A percentile compares a stretch with the other conserved stretches of the same genome.
Conservation (phyloP, 2,329 filamentous ascomycete genomes). For the Fusarium sacchari region DNA sequence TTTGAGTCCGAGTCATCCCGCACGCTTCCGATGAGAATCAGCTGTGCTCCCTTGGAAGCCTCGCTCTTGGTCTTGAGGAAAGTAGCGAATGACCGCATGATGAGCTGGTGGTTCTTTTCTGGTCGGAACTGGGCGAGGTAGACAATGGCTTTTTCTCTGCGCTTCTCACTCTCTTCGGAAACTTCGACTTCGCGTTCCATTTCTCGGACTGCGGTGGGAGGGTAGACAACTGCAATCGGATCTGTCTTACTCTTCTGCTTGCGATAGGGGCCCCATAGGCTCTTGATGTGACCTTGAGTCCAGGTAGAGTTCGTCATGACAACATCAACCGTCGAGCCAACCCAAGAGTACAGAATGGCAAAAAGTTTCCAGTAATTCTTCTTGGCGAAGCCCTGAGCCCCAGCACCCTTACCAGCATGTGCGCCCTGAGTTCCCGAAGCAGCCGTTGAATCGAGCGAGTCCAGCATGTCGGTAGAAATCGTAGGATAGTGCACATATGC, state of each 20-base stretch:
- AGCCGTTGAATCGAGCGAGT: conserved; percentile 75
- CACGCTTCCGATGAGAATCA: conserved; percentile 93
- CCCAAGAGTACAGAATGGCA: conserved; percentile 81
- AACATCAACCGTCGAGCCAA: conserved; percentile 85
- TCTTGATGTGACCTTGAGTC: conserved; percentile 86
- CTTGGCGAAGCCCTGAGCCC: conserved; percentile 76
- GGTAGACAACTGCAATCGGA: conserved; percentile 83
- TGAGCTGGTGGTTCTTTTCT: conserved; percentile 93
- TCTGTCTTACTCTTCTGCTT: conserved; percentile 56
- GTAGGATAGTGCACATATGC: conserved; percentile 99
- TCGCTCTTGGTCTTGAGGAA: conserved; percentile 69
- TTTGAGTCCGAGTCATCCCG: conserved; percentile 83
- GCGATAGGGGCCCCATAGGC: conserved; percentile 77
- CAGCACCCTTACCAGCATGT: conserved; percentile 84
- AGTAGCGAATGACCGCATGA: conserved; percentile 83
- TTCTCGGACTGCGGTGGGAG: conserved; percentile 89
- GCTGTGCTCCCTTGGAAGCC: conserved; percentile 66
- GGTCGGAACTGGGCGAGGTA: conserved; percentile 98
- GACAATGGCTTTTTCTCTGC: conserved; percentile 77
- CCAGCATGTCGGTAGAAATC: conserved; percentile 97
- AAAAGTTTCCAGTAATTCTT: conserved; percentile 88
- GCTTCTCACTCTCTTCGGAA: conserved; percentile 72
- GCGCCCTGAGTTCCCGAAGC: conserved; percentile 73
- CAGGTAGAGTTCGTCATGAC: conserved; percentile 98
- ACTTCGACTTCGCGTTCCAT: conserved; percentile 80